These are phyloP conservation scores for Epithele typhae DNA, from an alignment of 768 basidiomycete genomes.

Conservation along the genomic window DNA sequence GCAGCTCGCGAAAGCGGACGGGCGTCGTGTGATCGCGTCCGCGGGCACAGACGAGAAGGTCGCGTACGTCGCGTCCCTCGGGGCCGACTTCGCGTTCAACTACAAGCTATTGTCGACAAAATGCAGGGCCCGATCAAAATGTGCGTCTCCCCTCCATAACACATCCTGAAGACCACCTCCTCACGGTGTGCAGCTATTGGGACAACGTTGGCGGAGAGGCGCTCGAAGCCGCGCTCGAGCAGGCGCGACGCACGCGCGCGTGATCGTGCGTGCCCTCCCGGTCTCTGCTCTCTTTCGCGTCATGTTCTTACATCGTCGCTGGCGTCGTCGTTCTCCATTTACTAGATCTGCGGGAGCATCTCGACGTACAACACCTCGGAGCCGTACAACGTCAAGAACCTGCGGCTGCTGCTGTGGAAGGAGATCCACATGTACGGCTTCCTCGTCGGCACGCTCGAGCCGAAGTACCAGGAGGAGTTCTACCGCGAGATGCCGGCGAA, in stretches of 20 bases:
- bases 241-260: constrained; percentile 13
- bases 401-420: constrained; percentile 23
- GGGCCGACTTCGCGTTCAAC: constrained; percentile 69
- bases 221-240: constrained; percentile 25
- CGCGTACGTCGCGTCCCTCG: constrained; percentile 51
- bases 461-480: constrained; percentile 26
- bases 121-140: constrained; percentile 57
- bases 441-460: constrained; percentile 22
- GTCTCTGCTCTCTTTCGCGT: background rate
- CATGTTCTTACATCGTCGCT: background rate
- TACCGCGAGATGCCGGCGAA: constrained; percentile 24
- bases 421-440: constrained; percentile 28
- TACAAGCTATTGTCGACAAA: constrained; percentile 57
- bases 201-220: constrained; percentile 31
- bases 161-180: background rate
- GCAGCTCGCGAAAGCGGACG: constrained; percentile 39
- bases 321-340: background rate
- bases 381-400: constrained; percentile 24
- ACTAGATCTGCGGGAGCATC: constrained; percentile 28
- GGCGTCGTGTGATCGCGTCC: constrained; percentile 62
- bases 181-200: constrained; percentile 32
- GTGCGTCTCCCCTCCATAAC: background rate
- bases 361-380: constrained; percentile 19
- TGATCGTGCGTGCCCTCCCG: constrained; percentile 18
- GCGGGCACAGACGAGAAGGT: constrained; percentile 74